These are phyloP conservation scores for Verbascum thapsus DNA, from an alignment of 257 asterid genomes.

Conservation along the genomic window DNA sequence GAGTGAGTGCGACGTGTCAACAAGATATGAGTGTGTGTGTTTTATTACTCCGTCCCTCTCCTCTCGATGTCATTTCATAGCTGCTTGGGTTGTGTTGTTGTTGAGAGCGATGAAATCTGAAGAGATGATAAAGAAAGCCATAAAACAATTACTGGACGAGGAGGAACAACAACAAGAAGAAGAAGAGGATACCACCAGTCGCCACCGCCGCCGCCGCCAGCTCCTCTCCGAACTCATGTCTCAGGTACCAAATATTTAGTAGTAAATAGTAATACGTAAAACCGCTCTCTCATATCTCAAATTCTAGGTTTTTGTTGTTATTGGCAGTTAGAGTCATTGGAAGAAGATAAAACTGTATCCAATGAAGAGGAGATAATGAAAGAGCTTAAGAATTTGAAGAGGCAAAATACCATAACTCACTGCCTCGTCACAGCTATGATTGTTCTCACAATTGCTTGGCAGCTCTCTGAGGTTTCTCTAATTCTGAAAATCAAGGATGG, in stretches of 20 bases:
- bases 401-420: constrained; percentile 74
- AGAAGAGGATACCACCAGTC: background rate
- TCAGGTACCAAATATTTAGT: constrained; percentile 37
- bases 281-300: too few species aligned
- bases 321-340: constrained; percentile 46
- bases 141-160: constrained; percentile 37
- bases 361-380: constrained; percentile 57
- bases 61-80: too few species aligned
- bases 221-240: constrained; percentile 40
- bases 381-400: constrained; percentile 59
- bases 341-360: constrained; percentile 32
- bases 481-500: constrained; percentile 56
- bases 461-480: constrained; percentile 73
- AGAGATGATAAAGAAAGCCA: constrained; percentile 41
- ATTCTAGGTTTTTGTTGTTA: background rate
- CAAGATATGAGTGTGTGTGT: too few species aligned
- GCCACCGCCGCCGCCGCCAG: constrained; percentile 30
- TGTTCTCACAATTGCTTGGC: constrained; percentile 72
- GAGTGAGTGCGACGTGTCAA: too few species aligned
- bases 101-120: constrained; percentile 40
- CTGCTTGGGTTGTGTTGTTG: too few species aligned
- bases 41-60: too few species aligned
- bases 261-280: background rate
- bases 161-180: constrained; percentile 28
- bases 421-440: constrained; percentile 67